Base-by-base conservation (phyloP, 352 stramenopile species). In the Pythium sukuiense region DNA sequence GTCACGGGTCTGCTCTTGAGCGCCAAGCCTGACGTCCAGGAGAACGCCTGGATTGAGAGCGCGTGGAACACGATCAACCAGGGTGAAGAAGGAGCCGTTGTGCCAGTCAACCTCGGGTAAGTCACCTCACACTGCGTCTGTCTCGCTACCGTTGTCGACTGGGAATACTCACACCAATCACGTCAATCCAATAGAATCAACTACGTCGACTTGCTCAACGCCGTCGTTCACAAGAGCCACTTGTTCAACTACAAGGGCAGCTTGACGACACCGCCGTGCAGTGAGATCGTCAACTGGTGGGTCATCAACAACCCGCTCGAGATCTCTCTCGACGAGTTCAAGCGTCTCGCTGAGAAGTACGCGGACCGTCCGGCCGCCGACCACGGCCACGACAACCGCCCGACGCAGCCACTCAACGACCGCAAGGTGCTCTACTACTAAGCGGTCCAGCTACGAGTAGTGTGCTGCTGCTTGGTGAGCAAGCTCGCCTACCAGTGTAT, bases 201-300 rank as follows among this genome's bases (percentile, higher is more conserved):
- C 69, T 90, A 90, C 61, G 79, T 84, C 1, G 74, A 90, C 33
- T 11, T 85, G 61, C 65, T 90, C 27, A 85, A 77, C 41, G 54
- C 57, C 6, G 64, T 85, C n/a, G 71, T 90, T 9, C 54, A 63
- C n/a, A 76, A 70, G 39, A 88, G 76, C 61, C 76, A 87, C 58
- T 37, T 91, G 24, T 86, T 88, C 71, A 84, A 86, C 70, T 87
- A 89, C 70, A 69, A 63, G n/a, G 80, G 80, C 26, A 86, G 76
- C 27, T 62, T 89, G 18, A 89, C 80, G 16, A 87, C 80, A 27
- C 80, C 80, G 9, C 74, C 74, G 30, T 89, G 80, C 69, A 80
- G 62, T 39, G 80, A 87, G 68, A 74, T 77, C 52, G 80, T 87
- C 16, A 74, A 80, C 68, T 89, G 78, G 76, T 87, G 74, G 80